Percentiles rank a stretch among this genome's conserved stretches.
Conservation (phyloP, 2,329 filamentous ascomycete species). For the Mycosphaerella arachidis region DNA sequence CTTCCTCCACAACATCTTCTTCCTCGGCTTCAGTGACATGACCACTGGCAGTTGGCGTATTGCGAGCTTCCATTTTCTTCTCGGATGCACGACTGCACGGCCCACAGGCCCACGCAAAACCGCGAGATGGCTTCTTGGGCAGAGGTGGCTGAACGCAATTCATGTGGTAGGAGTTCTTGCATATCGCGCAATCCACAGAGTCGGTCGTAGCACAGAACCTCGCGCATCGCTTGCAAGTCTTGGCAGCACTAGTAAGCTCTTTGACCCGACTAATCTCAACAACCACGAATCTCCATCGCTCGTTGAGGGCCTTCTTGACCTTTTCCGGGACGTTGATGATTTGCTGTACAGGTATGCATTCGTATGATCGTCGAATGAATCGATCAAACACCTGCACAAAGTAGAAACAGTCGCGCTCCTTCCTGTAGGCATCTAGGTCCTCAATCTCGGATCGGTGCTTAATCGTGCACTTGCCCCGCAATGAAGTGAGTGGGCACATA, state of each 20-base stretch:
- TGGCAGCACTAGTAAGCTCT: constrained; percentile 91
- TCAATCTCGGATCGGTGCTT: constrained; percentile 81
- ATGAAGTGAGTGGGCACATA: constrained; percentile 82
- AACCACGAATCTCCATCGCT: constrained; percentile 93
- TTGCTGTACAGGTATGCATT: constrained; percentile 83
- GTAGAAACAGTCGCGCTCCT: constrained; percentile 84
- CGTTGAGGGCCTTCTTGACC: constrained; percentile 92
- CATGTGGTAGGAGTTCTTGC: constrained; percentile 96
- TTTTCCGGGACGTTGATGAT: constrained; percentile 95
- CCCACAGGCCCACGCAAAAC: constrained; percentile 96
- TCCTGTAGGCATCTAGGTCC: constrained; percentile 78
- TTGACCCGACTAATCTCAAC: constrained; percentile 92
- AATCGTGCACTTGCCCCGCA: constrained; percentile 91
- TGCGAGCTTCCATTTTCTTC: constrained; percentile 80
- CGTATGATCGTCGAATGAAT: constrained; percentile 97
- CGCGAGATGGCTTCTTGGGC: constrained; percentile 91
- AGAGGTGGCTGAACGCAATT: constrained; percentile 89
- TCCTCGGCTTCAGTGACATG: constrained; percentile 56
- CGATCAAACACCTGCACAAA: constrained; percentile 97
- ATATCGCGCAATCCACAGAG: constrained; percentile 95
- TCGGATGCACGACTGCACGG: constrained; percentile 96
- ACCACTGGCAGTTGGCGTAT: constrained; percentile 68
- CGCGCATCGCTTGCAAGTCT: constrained; percentile 88
- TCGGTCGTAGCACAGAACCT: constrained; percentile 91
- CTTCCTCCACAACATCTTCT: constrained; percentile 60